A percentile compares a stretch with the other conserved stretches of the same genome.
Evolutionary conservation across 1,139 yeast genomes (phyloP).

Genomic region (Suhomyces ambrosiae): DNA sequence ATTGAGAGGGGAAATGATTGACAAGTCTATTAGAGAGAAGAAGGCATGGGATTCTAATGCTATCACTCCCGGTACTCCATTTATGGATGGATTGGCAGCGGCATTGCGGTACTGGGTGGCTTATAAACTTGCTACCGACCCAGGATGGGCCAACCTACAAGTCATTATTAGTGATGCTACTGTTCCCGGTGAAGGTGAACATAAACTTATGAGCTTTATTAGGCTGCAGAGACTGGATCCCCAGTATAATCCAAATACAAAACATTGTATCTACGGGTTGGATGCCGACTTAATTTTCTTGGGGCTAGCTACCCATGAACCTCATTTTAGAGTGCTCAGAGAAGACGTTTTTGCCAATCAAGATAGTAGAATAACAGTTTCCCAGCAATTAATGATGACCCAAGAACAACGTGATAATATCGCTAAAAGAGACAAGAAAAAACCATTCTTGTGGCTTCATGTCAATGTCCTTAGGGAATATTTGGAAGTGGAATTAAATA

Average conservation of each 20-base stretch:
- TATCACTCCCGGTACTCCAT: conserved; percentile 99
- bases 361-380: conserved; percentile 47
- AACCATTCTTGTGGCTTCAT: conserved; percentile 94
- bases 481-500: conserved; percentile 74
- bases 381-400: conserved; percentile 59
- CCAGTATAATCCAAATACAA: conserved; percentile 82
- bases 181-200: conserved; percentile 99
- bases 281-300: conserved; percentile 98
- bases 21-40: conserved; percentile 60
- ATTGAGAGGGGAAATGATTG: conserved; percentile 64
- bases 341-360: conserved; percentile 91
- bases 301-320: conserved; percentile 95
- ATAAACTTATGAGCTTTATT: conserved; percentile 92
- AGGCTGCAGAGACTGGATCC: conserved; percentile 84
- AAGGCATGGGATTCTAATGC: conserved; percentile 88
- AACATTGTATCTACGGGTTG: conserved; percentile 93
- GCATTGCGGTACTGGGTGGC: conserved; percentile 90
- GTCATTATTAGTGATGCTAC: conserved; percentile 92
- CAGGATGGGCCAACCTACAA: conserved; percentile 86
- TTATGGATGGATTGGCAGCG: conserved; percentile 85
- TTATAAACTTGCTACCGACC: conserved; percentile 80
- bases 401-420: conserved; percentile 59
- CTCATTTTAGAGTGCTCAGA: conserved; percentile 89
- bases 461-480: conserved; percentile 87
- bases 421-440: conserved; percentile 61